Conservation (phyloP, 176 grass and related monocot genomes). For the Avena atlantica region DNA sequence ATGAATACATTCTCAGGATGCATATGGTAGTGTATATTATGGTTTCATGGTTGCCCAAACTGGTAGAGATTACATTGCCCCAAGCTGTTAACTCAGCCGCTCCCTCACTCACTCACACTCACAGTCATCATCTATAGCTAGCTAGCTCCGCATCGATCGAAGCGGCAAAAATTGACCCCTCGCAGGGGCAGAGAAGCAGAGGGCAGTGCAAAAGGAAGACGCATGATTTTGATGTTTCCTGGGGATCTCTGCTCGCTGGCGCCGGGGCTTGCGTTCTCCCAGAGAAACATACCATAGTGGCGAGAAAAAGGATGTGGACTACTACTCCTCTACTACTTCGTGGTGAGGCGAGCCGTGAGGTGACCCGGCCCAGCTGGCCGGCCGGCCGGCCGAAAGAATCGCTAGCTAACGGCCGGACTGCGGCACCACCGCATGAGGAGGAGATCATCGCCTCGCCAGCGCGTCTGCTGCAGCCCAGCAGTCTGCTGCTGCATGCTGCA, state of each 20-base stretch:
- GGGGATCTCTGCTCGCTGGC: slow-evolving; percentile 52
- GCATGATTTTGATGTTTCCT: slow-evolving; percentile 47
- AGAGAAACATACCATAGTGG: slow-evolving; percentile 65
- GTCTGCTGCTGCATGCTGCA: not conserved
- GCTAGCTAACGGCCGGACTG: slow-evolving; percentile 45
- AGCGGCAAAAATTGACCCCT: slow-evolving; percentile 9
- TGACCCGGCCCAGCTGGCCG: slow-evolving; percentile 25
- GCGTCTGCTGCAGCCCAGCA: not conserved
- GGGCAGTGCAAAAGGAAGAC: slow-evolving; percentile 35
- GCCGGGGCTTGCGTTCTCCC: slow-evolving; percentile 41
- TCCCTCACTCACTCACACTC: slow-evolving; percentile 24
- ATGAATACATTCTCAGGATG: not conserved
- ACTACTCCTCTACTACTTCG: not conserved
- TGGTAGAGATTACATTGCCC: slow-evolving; percentile 37
- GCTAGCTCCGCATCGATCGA: slow-evolving; percentile 48
- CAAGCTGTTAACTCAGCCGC: slow-evolving; percentile 44
- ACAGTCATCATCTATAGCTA: not conserved
- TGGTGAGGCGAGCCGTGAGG: not conserved
- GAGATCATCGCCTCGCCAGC: slow-evolving; percentile 29
- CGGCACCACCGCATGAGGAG: slow-evolving; percentile 32
- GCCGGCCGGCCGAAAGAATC: slow-evolving; percentile 31
- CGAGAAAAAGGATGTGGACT: slow-evolving; percentile 36
- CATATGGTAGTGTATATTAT: not conserved
- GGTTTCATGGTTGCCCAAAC: slow-evolving; percentile 30
- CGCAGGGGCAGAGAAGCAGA: slow-evolving; percentile 14